Percentiles rank a stretch among this genome's conserved stretches.
Conservation (phyloP, 1,284 basidiomycete species). For the Macrocystidia cucumis region DNA sequence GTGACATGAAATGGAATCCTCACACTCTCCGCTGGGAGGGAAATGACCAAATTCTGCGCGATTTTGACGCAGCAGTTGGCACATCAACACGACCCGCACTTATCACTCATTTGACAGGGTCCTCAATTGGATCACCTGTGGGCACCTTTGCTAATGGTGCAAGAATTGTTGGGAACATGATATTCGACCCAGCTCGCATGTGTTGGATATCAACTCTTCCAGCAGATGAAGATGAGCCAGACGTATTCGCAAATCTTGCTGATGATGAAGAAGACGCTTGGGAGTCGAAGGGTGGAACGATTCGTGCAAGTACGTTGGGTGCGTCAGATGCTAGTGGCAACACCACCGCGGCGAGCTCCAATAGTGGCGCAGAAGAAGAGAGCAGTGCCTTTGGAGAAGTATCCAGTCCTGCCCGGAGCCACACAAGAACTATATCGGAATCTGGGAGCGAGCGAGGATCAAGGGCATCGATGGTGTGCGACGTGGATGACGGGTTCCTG, state of each 20-base stretch:
- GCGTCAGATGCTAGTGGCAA: conserved; percentile 27
- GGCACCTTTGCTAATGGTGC: conserved; percentile 72
- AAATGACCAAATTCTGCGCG: conserved; percentile 84
- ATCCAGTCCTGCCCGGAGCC: conserved; percentile 57
- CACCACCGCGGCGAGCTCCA: conserved; percentile 24
- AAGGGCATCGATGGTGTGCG: conserved; percentile 64
- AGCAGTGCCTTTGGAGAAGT: conserved; percentile 31
- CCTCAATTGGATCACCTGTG: conserved; percentile 71
- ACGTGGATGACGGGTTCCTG: conserved; percentile 67
- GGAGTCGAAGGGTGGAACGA: conserved; percentile 69
- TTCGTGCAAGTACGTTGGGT: conserved; percentile 48
- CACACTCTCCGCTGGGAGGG: conserved; percentile 89
- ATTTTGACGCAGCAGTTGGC: conserved; percentile 80
- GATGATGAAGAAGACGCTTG: conserved; percentile 80
- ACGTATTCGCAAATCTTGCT: conserved; percentile 84
- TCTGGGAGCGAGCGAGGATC: conserved; percentile 71
- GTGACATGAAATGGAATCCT: conserved; percentile 97
- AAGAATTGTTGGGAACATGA: conserved; percentile 93
- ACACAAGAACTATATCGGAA: conserved; percentile 58
- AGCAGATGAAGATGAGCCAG: conserved; percentile 88
- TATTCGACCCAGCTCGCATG: conserved; percentile 91
- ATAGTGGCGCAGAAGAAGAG: conserved; percentile 20
- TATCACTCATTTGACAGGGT: conserved; percentile 85
- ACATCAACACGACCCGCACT: conserved; percentile 90
- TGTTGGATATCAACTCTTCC: conserved; percentile 85